Evolutionary conservation across 352 stramenopile genomes (phyloP).

Genomic region (Plasmopara muralis): DNA sequence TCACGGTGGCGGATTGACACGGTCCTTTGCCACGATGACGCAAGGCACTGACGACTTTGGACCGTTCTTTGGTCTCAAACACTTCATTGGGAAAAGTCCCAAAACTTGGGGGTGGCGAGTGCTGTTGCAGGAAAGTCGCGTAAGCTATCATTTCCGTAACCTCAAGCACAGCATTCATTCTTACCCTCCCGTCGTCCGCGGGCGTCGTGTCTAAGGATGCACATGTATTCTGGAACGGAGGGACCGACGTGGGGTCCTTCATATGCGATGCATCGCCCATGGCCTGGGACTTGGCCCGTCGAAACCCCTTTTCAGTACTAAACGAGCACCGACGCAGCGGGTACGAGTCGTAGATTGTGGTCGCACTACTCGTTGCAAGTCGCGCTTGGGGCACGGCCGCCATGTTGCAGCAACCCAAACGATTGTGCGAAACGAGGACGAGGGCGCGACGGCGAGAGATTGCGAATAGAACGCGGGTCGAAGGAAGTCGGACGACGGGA

Average conservation of each 20-base stretch:
- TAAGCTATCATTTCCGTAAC: background rate
- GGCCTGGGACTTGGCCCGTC: conserved; percentile 21
- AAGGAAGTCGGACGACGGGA: no score
- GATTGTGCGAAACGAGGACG: background rate
- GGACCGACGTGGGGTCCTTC: no score
- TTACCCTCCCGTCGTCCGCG: conserved; percentile 9
- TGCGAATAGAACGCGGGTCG: no score
- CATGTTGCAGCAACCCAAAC: conserved; percentile 7
- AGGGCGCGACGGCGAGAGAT: no score
- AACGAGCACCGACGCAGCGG: conserved; percentile 42
- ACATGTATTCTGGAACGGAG: no score
- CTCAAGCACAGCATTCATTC: conserved; percentile 18
- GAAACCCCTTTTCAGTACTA: conserved; percentile 9
- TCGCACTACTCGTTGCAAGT: conserved; percentile 11
- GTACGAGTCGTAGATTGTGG: conserved; percentile 67
- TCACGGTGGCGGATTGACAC: conserved; percentile 13
- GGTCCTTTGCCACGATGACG: conserved; percentile 51
- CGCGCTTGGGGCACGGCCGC: conserved; percentile 9
- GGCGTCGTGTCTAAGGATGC: no score
- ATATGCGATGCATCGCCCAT: conserved; percentile 16
- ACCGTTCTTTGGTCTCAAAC: conserved; percentile 73
- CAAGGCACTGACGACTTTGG: conserved; percentile 68
- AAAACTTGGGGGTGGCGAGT: conserved; percentile 41
- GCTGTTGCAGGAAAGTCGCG: conserved; percentile 3
- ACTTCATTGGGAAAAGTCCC: conserved; percentile 70